Evolutionary conservation across 2,329 filamentous ascomycete genomes (phyloP).

Genomic region (Colletotrichum siamense): DNA sequence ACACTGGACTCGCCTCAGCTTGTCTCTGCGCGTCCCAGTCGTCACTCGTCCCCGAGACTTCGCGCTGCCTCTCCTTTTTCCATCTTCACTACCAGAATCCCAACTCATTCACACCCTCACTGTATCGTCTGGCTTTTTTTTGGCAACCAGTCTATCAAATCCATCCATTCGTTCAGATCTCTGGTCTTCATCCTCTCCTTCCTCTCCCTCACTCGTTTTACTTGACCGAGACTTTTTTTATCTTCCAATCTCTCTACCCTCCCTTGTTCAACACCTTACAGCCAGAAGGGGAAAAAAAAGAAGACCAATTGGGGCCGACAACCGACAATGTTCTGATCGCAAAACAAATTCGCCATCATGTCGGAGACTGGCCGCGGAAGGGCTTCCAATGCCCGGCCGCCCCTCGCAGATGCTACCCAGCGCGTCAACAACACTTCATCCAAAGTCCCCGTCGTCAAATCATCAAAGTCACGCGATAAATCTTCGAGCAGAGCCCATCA

Average conservation of each 20-base stretch:
- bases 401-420: conserved; percentile 53
- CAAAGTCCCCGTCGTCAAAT: conserved; percentile 30
- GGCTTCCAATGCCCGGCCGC: conserved; percentile 34
- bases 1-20: background rate
- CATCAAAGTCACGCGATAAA: conserved; percentile 33
- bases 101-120: background rate
- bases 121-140: conserved; percentile 21
- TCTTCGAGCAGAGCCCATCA: background rate
- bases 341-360: conserved; percentile 3
- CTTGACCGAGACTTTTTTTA: conserved; percentile 2
- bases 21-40: conserved; percentile 13
- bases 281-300: background rate
- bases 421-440: conserved; percentile 47
- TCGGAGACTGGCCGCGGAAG: conserved; percentile 16
- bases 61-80: conserved; percentile 18
- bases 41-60: background rate
- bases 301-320: background rate
- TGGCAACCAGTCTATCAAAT: conserved; percentile 19
- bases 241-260: background rate
- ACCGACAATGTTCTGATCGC: conserved; percentile 15
- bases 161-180: conserved; percentile 19
- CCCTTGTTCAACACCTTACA: conserved; percentile 4
- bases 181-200: conserved; percentile 1
- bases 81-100: background rate
- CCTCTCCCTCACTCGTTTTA: conserved; percentile 11